These are phyloP conservation scores for Petunia axillaris DNA, from an alignment of 257 asterid species.

Conservation along the genomic window DNA sequence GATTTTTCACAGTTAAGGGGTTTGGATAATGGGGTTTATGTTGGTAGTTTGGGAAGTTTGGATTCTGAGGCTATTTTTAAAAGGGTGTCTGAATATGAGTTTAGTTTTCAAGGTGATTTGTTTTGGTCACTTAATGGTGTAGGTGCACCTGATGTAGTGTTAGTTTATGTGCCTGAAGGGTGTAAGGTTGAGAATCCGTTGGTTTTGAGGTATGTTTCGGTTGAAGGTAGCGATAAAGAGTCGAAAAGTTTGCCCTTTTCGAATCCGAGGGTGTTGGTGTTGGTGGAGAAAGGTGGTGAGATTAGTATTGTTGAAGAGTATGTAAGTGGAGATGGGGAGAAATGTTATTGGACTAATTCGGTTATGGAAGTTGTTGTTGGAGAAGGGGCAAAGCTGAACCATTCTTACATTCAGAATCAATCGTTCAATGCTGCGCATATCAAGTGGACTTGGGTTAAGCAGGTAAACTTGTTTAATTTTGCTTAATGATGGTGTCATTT, in stretches of 20 bases:
- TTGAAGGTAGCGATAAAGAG: conserved; percentile 58
- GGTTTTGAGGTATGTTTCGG: conserved; percentile 62
- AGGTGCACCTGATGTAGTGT: conserved; percentile 77
- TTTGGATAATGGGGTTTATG: conserved; percentile 70
- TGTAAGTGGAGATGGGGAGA: conserved; percentile 50
- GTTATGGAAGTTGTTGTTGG: conserved; percentile 75
- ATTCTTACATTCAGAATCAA: conserved; percentile 81
- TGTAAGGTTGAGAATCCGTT: conserved; percentile 74
- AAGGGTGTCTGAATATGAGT: conserved; percentile 58
- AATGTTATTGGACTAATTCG: conserved; percentile 82
- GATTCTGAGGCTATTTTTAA: conserved; percentile 53
- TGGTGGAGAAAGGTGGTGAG: conserved; percentile 91
- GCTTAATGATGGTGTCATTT: no score
- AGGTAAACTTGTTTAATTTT: conserved; percentile 44
- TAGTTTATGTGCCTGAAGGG: conserved; percentile 83
- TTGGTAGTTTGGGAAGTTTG: conserved; percentile 60
- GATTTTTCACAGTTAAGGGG: conserved; percentile 49
- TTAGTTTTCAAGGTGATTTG: conserved; percentile 72
- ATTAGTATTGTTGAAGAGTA: conserved; percentile 82
- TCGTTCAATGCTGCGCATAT: conserved; percentile 80
- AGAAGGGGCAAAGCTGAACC: conserved; percentile 74
- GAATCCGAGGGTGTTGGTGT: conserved; percentile 80
- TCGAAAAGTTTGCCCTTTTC: conserved; percentile 71
- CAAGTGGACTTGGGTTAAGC: conserved; percentile 90
- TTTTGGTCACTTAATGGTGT: conserved; percentile 92